Evolutionary conservation across 163 green algal genomes (phyloP), one percentile per base, ranked within the genome.

Genomic region (Chlorella variabilis): DNA sequence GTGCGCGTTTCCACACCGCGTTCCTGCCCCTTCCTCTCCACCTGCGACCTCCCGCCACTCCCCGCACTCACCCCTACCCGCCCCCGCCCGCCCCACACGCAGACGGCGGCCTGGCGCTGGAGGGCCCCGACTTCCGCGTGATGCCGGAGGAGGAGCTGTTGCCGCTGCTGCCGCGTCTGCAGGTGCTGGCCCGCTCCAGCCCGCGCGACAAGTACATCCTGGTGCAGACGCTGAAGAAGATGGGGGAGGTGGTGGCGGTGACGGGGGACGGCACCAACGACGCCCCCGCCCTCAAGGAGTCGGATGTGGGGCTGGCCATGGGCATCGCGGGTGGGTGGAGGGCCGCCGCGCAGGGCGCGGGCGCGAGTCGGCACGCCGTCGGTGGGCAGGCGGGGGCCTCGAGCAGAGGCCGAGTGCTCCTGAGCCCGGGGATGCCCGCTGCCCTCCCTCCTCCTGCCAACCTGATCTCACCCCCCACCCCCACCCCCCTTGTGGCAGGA

Each of bases 191-290:
- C 27, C 91, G 96, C 29, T 98, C 94, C 27, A 95, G 89, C 4
- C 96, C 96, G 15, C 88, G 93, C 33, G 95, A 99, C 91, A 99
- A 99, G 91, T 91, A 96, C 78, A 91, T 84, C 33, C 89, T 99
- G 54, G 95, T 98, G 63, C 87, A 89, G 23, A 83, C 94, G 59
- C 91, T 98, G 11, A 94, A 96, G 85, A 88, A 91, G 84, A 69
- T 91, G 48, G 95, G 95, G 7, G 94, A 98, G 71, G 92, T 98
- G 31, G 96, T 90, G 58, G 83, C 84, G 29, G 83, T 92, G 34
- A 98, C 94, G 1, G 95, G 96, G 15, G 96, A 98, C 83, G 96
- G 96, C 80, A 98, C 95, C 39, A 99, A 99, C 86, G 97, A 99
- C 83, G 97, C 97, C 8, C 96, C 95, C 42, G 96, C 97, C 0